Evolutionary conservation across 345 rosid genomes (phyloP), one percentile per base, ranked within the genome.

Genomic region (Abelmoschus esculentus): DNA sequence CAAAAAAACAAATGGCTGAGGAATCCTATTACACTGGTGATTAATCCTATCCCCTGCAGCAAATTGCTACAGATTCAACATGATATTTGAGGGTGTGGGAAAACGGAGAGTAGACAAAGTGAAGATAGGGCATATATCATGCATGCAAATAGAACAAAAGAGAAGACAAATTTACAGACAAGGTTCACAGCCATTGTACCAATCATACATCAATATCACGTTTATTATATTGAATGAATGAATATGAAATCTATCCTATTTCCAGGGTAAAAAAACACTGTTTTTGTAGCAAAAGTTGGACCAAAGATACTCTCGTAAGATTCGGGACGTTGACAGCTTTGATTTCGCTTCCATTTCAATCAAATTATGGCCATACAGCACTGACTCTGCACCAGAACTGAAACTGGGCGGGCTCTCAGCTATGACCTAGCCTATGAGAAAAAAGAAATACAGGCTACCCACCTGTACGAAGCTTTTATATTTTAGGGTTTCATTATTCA

Each of bases 311-410:
- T 70, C 55, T 19, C 49, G 22, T 61, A 68, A 38, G 85, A 82
- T 82, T 65, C 73, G 72, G 40, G 84, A 82, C 69, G 81, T 73
- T 71, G 87, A 82, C 80, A 76, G 75, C 55, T 50, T 50, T 50
- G 8, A n/a, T 42, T 42, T 9, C 46, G 13, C 46, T 10, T 9
- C 46, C 46, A 42, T 42, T 42, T 42, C 10, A 42, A 8, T 9
- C 46, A 42, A 42, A 42, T 0, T 42, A 9, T 42, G 46, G 46
- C 46, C 46, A 38, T 38, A 3, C 46, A 42, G 2, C 3, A 42
- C 44, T 40, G 13, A 42, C 13, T 42, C 12, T 38, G 42, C 42
- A 5, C 7, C 42, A 38, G 18, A 49, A 13, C 54, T 14, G 54
- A n/a, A 50, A 15, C 55, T 50, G 55, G 5, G 19, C 8, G 19